Conservation (phyloP, 768 basidiomycete genomes). For the Jaapia argillacea region DNA sequence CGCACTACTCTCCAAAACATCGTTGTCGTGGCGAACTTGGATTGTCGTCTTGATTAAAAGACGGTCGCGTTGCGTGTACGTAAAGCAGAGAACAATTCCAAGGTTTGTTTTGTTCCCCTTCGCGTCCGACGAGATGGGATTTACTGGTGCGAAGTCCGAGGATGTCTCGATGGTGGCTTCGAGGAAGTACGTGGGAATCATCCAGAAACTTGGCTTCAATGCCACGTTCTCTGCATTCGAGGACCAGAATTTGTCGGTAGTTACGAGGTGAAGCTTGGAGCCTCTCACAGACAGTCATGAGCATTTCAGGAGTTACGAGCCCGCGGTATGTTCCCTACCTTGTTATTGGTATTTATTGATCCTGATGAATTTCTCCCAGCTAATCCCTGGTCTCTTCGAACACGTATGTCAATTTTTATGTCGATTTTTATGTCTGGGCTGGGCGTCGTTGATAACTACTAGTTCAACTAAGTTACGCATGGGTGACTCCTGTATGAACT, state of each 20-base stretch:
- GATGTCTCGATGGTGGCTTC: conserved; percentile 95
- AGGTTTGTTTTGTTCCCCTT: conserved; percentile 96
- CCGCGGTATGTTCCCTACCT: conserved; percentile 54
- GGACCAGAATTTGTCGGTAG: conserved; percentile 97
- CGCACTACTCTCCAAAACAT: conserved; percentile 98
- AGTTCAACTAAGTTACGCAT: no score
- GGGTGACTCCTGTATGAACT: no score
- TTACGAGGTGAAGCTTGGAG: conserved; percentile 97
- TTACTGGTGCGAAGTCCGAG: conserved; percentile 98
- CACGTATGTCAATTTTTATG: no score
- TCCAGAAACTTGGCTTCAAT: conserved; percentile 98
- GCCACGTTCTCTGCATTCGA: conserved; percentile 99
- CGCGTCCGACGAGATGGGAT: conserved; percentile 99
- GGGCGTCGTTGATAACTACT: no score
- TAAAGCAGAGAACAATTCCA: conserved; percentile 99
- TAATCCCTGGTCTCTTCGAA: conserved; percentile 98
- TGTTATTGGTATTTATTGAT: background rate
- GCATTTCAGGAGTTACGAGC: conserved; percentile 95
- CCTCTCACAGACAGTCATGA: conserved; percentile 97
- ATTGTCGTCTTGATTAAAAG: conserved; percentile 94
- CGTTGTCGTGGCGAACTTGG: conserved; percentile 96
- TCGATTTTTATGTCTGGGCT: no score
- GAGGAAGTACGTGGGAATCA: conserved; percentile 97
- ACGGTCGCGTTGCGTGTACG: conserved; percentile 96
- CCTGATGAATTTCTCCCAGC: conserved; percentile 34